Conservation (phyloP, 2,329 filamentous ascomycete species). For the Akanthomyces dipterigenus region DNA sequence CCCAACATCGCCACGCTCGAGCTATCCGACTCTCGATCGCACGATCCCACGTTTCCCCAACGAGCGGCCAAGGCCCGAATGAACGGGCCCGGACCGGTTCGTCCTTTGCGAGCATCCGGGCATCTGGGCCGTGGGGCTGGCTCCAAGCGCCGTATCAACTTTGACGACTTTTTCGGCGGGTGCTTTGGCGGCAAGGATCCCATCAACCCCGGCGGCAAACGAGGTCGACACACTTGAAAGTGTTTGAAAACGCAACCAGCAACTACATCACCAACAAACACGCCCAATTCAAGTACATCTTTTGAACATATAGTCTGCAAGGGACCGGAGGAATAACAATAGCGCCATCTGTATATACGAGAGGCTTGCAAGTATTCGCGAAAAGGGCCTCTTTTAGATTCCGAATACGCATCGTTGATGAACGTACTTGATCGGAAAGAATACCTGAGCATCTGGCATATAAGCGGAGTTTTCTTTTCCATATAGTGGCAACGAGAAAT, state of each 20-base stretch:
- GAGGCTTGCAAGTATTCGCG: background rate
- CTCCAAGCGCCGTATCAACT: slow-evolving; percentile 65
- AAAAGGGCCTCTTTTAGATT: background rate
- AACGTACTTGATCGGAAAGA: background rate
- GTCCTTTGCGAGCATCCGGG: slow-evolving; percentile 23
- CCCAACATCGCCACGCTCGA: slow-evolving; percentile 56
- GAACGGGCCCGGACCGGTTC: slow-evolving; percentile 17
- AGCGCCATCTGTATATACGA: slow-evolving; percentile 1
- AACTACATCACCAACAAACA: slow-evolving; percentile 12
- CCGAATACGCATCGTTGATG: background rate
- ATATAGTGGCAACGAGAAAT: background rate
- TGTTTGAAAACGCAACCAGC: background rate
- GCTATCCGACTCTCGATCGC: slow-evolving; percentile 44
- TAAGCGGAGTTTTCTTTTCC: slow-evolving; percentile 6
- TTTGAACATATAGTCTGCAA: slow-evolving; percentile 1
- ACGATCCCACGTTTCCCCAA: slow-evolving; percentile 27
- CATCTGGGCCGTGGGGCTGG: slow-evolving; percentile 59
- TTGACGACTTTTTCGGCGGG: slow-evolving; percentile 69
- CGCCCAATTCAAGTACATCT: background rate
- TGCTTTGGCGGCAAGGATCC: slow-evolving; percentile 58
- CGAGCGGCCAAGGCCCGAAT: slow-evolving; percentile 25
- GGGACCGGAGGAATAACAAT: background rate
- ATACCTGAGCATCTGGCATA: slow-evolving; percentile 11
- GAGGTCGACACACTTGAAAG: slow-evolving; percentile 38
- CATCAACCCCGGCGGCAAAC: slow-evolving; percentile 43